Evolutionary conservation across 768 basidiomycete genomes (phyloP), one percentile per base, ranked within the genome.

Genomic region (Wakefieldia striispora): DNA sequence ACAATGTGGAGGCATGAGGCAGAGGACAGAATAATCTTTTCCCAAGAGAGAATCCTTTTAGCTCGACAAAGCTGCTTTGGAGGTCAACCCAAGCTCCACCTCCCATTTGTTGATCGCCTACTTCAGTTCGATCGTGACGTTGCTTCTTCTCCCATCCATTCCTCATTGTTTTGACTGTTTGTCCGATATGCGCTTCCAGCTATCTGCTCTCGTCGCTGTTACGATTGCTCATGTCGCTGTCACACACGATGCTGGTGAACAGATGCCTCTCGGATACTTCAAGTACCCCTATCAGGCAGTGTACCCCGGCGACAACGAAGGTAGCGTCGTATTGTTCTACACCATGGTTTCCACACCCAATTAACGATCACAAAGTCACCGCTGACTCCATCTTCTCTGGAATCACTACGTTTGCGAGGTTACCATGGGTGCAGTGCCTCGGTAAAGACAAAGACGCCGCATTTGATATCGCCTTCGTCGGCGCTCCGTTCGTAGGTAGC

Each of bases 401-500:
- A 9, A 85, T 91, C 29, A 81, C 83, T 2, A 90, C 89, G 3
- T 95, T 93, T 63, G 91, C 92, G 16, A 91, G 79, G 66, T 76
- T 95, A n/a, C 89, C 89, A 23, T 91, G 87, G 81, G 77, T 83
- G 1, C 80, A 84, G 55, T 93, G 91, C 64, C 79, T 93, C 43
- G 82, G 81, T 37, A 77, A 77, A 54, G 80, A 86, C 47, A 75
- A 65, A 40, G 61, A 81, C 45, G 65, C 72, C 26, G 66, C 76
- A 1, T 84, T 89, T 56, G 92, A 95, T 66, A 84, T 95, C 47
- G 91, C 88, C 20, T 81, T 95, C 64, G 68, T 94, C 35, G 91
- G 86, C 26, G 86, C 85, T 35, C 86, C 86, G 1, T 88, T 89
- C 60, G 84, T 86, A 69, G 62, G 79, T 63, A 17, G n/a, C 19